Conservation (phyloP, 2,329 filamentous ascomycete genomes). For the Cytospora chrysosperma region DNA sequence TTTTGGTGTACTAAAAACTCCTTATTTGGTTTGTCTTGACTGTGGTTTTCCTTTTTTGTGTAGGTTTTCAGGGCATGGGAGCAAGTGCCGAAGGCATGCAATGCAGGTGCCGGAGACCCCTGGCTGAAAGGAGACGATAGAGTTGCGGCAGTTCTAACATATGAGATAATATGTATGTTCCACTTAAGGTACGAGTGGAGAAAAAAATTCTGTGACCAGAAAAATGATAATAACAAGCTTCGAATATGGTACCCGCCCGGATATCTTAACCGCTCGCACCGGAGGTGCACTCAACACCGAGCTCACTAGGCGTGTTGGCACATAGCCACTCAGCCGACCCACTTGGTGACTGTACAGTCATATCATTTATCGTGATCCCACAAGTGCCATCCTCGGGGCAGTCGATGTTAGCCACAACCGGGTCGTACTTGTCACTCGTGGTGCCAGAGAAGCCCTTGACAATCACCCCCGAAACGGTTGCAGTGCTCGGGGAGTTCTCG, state of each 20-base stretch:
- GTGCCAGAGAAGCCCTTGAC: conserved; percentile 40
- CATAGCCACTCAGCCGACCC: conserved; percentile 25
- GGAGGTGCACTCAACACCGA: conserved; percentile 18
- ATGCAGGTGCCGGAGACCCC: too few relatives aligned
- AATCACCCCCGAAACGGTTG: conserved; percentile 35
- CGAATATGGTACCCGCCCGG: not conserved
- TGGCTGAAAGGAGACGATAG: too few relatives aligned
- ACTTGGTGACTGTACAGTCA: conserved; percentile 35
- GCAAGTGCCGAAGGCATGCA: too few relatives aligned
- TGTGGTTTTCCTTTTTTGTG: too few relatives aligned
- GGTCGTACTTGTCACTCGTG: conserved; percentile 38
- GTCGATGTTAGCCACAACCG: conserved; percentile 37
- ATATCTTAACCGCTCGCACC: conserved; percentile 13
- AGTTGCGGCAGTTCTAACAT: too few relatives aligned
- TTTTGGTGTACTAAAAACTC: too few relatives aligned
- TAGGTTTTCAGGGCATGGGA: too few relatives aligned
- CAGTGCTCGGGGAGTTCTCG: conserved; percentile 34
- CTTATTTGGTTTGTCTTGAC: too few relatives aligned
- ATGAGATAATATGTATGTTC: not conserved
- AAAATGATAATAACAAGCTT: not conserved
- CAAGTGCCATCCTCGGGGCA: conserved; percentile 40
- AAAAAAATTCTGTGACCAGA: not conserved
- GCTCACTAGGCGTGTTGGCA: conserved; percentile 15
- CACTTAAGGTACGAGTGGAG: not conserved
- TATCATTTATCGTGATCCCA: conserved; percentile 35